A percentile compares a stretch with the other conserved stretches of the same genome.
Conservation (phyloP, 345 rosid species). For the Gossypium stocksii region DNA sequence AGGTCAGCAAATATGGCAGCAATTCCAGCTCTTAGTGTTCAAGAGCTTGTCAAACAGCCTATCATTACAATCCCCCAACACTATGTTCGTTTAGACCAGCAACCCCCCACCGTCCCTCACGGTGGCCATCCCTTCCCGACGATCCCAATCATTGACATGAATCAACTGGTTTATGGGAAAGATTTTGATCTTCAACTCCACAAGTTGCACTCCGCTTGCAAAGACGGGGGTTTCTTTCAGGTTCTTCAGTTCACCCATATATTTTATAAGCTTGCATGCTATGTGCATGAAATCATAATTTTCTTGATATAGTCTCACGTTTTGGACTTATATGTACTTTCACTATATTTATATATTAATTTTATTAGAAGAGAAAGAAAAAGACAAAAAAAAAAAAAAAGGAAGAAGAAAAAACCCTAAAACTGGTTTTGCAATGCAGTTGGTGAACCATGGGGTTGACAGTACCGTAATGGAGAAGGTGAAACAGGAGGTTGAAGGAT, state of each 20-base stretch:
- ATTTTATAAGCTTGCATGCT: neutral
- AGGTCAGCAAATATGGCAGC: neutral
- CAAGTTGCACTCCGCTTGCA: constrained; percentile 11
- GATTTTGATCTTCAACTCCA: neutral
- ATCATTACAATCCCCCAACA: neutral
- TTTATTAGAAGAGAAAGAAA: neutral
- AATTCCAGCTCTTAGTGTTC: neutral
- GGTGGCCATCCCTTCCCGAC: neutral
- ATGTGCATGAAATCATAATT: neutral
- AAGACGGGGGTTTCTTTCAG: constrained; percentile 7
- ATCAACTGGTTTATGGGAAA: neutral
- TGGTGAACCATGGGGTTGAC: constrained; percentile 41
- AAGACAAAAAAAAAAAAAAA: neutral
- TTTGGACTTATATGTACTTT: neutral
- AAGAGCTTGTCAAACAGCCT: constrained; percentile 1
- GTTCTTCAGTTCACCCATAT: neutral
- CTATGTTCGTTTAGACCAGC: neutral
- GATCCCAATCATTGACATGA: constrained; percentile 3
- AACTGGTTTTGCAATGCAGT: constrained; percentile 4
- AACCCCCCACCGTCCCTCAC: neutral
- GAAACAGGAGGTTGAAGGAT: constrained; percentile 30
- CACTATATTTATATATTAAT: neutral
- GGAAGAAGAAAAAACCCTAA: neutral
- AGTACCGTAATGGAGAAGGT: constrained; percentile 29
- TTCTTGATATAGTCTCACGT: neutral